Base-by-base conservation (phyloP, 176 grass and related monocot genomes). In the Eleusine indica region DNA sequence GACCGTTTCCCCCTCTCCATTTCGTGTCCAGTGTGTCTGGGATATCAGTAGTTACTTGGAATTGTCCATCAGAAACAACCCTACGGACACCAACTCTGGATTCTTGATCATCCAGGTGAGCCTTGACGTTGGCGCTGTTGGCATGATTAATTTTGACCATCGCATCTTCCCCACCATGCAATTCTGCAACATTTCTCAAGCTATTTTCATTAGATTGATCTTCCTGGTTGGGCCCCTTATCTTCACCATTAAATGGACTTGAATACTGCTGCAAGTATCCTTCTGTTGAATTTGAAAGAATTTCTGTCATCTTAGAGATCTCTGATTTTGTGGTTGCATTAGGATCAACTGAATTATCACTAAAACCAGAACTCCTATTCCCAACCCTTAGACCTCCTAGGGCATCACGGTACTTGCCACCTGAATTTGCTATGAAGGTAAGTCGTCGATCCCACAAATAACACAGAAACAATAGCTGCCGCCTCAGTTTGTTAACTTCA, bases 371-470 rank as follows among this genome's bases (percentile, higher is more conserved):
- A 92, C 83, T 88, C 70, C 82, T 87, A 76, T 83, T 90, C 53
- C 87, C 90, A 61, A 78, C 73, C 11, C 53, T 71, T 63, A 92
- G 72, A 92, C 78, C 70, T 69, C 74, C 80, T 41, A 89, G 57
- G 7, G 76, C 78, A 81, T 86, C 90, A 9, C 70, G 64, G 80
- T 84, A 77, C 68, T 84, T 89, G 70, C 76, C 86, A 88, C 85
- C 86, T 87, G 89, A 93, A 85, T 62, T 80, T 80, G 85, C 76
- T 85, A 92, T 82, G 75, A 92, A 92, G 51, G 79, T 87, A 86
- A 98, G 46, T 21, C 93, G 82, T 65, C 90, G 89, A 85, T 98
- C 96, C 96, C 96, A 98, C 77, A 96, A 83, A 63, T 94, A 98
- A 71, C 91, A 95, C n/a, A 94, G 83, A 78, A 95, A 87, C 42